These are phyloP conservation scores for Aphanomyces stellatus DNA, from an alignment of 352 stramenopile genomes.

Conservation along the genomic window DNA sequence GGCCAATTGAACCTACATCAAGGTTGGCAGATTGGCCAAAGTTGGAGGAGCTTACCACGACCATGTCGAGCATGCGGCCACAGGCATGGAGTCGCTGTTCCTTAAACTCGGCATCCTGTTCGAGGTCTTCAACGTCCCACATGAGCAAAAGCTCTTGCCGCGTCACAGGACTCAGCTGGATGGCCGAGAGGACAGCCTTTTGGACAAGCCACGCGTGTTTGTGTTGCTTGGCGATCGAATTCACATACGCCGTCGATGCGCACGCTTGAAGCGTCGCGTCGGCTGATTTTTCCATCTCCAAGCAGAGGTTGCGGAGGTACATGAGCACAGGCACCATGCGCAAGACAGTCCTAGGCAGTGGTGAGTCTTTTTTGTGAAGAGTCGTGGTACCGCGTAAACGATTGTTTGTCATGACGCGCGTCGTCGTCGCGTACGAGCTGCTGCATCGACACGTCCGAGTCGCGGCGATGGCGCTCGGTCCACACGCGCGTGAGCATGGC, in stretches of 20 bases:
- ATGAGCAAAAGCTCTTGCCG: neutral
- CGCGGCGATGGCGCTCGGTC: neutral
- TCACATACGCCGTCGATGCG: neutral
- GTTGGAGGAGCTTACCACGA: neutral
- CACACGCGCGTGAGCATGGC: neutral
- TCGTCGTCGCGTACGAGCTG: neutral
- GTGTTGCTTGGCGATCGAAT: slow-evolving; percentile 11
- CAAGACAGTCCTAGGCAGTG: neutral
- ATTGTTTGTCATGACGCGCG: neutral
- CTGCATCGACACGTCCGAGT: slow-evolving; percentile 3
- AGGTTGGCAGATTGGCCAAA: neutral
- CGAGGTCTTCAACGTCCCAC: neutral
- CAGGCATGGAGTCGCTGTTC: slow-evolving; percentile 10
- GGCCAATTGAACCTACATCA: neutral
- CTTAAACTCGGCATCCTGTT: slow-evolving; percentile 4
- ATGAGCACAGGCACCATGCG: neutral
- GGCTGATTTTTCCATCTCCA: slow-evolving; percentile 4
- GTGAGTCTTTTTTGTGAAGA: neutral
- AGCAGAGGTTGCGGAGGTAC: neutral
- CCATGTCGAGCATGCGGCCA: slow-evolving; percentile 14
- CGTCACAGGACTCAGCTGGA: slow-evolving; percentile 8
- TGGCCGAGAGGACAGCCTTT: slow-evolving; percentile 6
- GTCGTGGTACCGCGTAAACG: neutral
- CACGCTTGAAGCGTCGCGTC: neutral
- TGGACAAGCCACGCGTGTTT: slow-evolving; percentile 17